phyloP scores from a whole-genome alignment of 2,329 filamentous ascomycete genomes.

The Penicillium sp. region DNA sequence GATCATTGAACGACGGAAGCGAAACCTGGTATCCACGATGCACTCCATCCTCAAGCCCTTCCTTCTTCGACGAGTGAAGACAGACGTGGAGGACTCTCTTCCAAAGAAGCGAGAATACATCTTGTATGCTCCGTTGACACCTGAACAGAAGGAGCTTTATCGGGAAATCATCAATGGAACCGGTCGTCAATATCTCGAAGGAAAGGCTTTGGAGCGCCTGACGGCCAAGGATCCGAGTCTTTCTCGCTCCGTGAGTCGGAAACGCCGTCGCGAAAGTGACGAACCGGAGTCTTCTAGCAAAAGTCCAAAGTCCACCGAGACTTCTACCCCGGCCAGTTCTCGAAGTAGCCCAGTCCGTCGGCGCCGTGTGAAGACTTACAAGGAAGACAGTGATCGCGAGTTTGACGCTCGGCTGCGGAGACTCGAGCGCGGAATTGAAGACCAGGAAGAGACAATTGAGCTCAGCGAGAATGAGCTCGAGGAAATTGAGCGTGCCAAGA shows the following conservation, averaged over 20 bases:
- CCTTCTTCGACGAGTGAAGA: constrained; percentile 79
- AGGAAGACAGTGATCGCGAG: constrained; percentile 71
- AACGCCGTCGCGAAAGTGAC: constrained; percentile 52
- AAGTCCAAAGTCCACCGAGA: constrained; percentile 67
- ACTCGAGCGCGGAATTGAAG: constrained; percentile 52
- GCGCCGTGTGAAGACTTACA: constrained; percentile 54
- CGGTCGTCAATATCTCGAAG: constrained; percentile 46
- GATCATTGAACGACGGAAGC: constrained; percentile 71
- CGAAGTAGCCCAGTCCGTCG: constrained; percentile 43
- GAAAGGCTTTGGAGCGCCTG: constrained; percentile 48
- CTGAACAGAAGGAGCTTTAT: constrained; percentile 87
- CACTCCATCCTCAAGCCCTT: constrained; percentile 91
- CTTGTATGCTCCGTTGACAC: constrained; percentile 84
- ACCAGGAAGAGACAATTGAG: constrained; percentile 49
- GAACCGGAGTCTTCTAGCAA: constrained; percentile 55
- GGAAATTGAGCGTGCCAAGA: constrained; percentile 61
- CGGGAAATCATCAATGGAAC: constrained; percentile 79
- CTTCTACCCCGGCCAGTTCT: constrained; percentile 62
- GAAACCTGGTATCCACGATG: constrained; percentile 76
- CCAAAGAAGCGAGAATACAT: constrained; percentile 97
- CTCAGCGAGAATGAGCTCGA: constrained; percentile 49
- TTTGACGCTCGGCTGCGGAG: constrained; percentile 66
- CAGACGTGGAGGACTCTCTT: constrained; percentile 84
- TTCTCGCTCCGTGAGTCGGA: constrained; percentile 46
- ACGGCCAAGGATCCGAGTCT: constrained; percentile 33